Percentiles rank a stretch among this genome's conserved stretches.
phyloP scores from a whole-genome alignment of 2,329 filamentous ascomycete species.

The Ophiostoma pallidulum region DNA sequence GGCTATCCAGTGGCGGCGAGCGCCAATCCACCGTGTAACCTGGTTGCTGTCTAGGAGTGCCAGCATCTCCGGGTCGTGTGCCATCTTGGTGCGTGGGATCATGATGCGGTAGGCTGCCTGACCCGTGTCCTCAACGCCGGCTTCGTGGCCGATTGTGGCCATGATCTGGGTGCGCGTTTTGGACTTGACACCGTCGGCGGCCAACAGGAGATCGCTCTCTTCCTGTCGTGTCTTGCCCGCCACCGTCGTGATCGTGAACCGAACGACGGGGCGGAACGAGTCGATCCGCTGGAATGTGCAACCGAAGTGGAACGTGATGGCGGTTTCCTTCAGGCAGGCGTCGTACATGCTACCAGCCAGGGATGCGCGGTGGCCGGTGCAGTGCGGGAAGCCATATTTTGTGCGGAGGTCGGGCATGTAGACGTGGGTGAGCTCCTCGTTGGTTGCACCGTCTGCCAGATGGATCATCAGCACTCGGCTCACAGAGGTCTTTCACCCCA shows the following conservation, averaged over 20 bases:
- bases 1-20: slow-evolving; percentile 65
- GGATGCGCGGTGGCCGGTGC: slow-evolving; percentile 67
- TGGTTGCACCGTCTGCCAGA: slow-evolving; percentile 59
- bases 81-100: slow-evolving; percentile 58
- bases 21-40: slow-evolving; percentile 68
- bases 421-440: slow-evolving; percentile 62
- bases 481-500: no score
- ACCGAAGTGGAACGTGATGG: slow-evolving; percentile 61
- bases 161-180: slow-evolving; percentile 44
- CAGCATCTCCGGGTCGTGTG: slow-evolving; percentile 55
- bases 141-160: slow-evolving; percentile 37
- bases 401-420: slow-evolving; percentile 56
- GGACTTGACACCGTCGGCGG: slow-evolving; percentile 48
- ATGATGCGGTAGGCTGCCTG: slow-evolving; percentile 75
- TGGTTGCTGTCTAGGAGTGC: slow-evolving; percentile 55
- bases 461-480: no score
- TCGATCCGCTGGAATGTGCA: slow-evolving; percentile 45
- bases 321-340: slow-evolving; percentile 51
- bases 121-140: slow-evolving; percentile 56
- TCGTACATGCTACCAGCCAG: slow-evolving; percentile 61
- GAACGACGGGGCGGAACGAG: slow-evolving; percentile 40
- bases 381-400: slow-evolving; percentile 66
- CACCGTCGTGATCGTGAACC: neutral
- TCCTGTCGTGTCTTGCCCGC: slow-evolving; percentile 22
- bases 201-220: slow-evolving; percentile 43